Base-by-base conservation (phyloP, 306 rosid species). In the Cyclanthera cordifolia region DNA sequence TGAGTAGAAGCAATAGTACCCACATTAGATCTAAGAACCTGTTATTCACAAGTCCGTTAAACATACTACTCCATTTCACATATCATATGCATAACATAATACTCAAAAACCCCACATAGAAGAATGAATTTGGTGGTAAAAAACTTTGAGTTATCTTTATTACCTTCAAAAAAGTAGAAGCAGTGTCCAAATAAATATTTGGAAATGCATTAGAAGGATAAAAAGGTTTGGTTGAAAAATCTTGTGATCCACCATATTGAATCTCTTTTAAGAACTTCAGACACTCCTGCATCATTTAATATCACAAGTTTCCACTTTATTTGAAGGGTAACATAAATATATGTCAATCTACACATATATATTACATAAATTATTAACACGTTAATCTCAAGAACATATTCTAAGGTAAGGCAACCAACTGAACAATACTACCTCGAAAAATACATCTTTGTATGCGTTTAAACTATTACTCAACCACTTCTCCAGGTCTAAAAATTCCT, bases 21-120 rank as follows among this genome's bases (percentile, higher is more conserved):
- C 23, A 80, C 50, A 74, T 88, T 83, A 80, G 87, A 80, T 88
- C 91, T 88, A 63, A 94, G 97, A 65, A 86, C 96, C 99, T 94
- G 85, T 21, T 67, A 56, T 71, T 34, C 54, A 61, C 20, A 60
- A 34, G 43, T 30, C 43, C 37, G 64, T 66, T 43, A 73, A 59
- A 53, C 53, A 55, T 25, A 53, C 53, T 25, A 55, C 21, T 43
- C 10, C 69, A 64, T 43, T 64, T 43, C 20, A 21, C 34, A 64
- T 12, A 43, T 6, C 34, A 64, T 12, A 43, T 14, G 37, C 49
- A 43, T 20, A 43, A 64, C 53, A 64, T 20, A 21, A 41, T 19
- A 41, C 25, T 64, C 20, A 66, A 27, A 27, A 46, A 66, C 63
- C 49, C 70, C 9, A 50, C 19, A 71, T 8, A 46, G 53, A 57